These are phyloP conservation scores for Hemileccinum rubropunctum DNA, from an alignment of 768 basidiomycete species.

Conservation along the genomic window DNA sequence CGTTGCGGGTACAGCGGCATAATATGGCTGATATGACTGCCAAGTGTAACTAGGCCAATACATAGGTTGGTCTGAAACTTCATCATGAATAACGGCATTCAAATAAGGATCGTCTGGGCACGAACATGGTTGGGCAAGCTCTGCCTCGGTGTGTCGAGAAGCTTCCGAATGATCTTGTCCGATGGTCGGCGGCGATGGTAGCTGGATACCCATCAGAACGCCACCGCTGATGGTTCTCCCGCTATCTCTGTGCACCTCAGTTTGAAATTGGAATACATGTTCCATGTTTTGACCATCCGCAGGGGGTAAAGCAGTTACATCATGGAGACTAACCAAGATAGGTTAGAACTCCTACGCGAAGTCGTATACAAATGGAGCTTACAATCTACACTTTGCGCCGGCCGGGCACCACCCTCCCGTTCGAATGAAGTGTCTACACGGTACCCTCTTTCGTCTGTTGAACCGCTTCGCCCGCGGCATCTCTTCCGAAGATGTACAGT, in stretches of 20 bases:
- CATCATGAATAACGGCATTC: not conserved
- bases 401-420: conserved; percentile 43
- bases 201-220: conserved; percentile 17
- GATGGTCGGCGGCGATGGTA: conserved; percentile 10
- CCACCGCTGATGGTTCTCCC: conserved; percentile 26
- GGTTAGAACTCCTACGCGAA: not conserved
- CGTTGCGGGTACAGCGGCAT: conserved; percentile 26
- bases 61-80: conserved; percentile 9
- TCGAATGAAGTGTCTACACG: conserved; percentile 42
- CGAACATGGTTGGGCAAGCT: conserved; percentile 33
- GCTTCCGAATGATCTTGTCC: conserved; percentile 5
- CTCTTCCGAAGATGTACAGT: conserved; percentile 15
- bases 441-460: conserved; percentile 30
- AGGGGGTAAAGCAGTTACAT: conserved; percentile 24
- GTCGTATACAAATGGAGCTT: conserved; percentile 15
- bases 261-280: conserved; percentile 1
- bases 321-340: conserved; percentile 15
- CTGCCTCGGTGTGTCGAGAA: conserved; percentile 33
- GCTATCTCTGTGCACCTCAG: conserved; percentile 4
- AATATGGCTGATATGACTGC: conserved; percentile 25
- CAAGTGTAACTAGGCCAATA: conserved; percentile 17
- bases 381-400: conserved; percentile 43
- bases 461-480: not conserved
- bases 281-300: conserved; percentile 8
- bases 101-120: conserved; percentile 2